Evolutionary conservation across 805 yeast genomes (phyloP), one percentile per base, ranked within the genome.

Genomic region (Limtongia smithiae): DNA sequence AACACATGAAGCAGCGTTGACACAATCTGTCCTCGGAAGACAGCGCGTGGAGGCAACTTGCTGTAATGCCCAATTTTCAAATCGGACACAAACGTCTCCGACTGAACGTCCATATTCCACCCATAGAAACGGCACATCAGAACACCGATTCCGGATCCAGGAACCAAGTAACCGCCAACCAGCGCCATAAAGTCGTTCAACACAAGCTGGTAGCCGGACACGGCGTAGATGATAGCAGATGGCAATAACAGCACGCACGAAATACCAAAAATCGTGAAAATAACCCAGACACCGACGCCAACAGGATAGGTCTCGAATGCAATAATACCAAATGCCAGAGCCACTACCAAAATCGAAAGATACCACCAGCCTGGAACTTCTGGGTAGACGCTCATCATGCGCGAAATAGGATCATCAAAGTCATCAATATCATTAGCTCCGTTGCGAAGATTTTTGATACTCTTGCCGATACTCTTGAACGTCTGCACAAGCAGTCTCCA

Each of bases 61-160:
- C 75, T 65, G 62, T 78, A 77, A 62, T 79, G 83, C 3, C 76
- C 82, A 68, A 73, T 64, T 60, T 78, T 79, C 56, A 70, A 72
- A 59, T 78, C 78, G 59, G 77, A 73, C 41, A 80, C 75, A 62
- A 76, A 82, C 60, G 71, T 74, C 50, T 80, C 79, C 14, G 86
- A 83, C 65, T 81, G 85, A 21, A 76, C 75, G 60, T 79, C 82
- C 53, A 81, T 78, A 59, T 79, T 81, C 37, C 77, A 76, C 37
- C 79, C 80, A 41, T 68, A 71, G 0, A 77, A 74, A 55, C 78
- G 76, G 48, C 78, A 61, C 6, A 75, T 67, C 70, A 75, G 76
- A 46, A 77, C 63, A 2, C 82, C 82, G 37, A 68, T 60, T 21
- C 80, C 80, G 45, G 77, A 75, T 38, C 79, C 79, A n/a, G 80